Conservation (phyloP, 139 green algal genomes). For the Haematococcus lacustris region DNA sequence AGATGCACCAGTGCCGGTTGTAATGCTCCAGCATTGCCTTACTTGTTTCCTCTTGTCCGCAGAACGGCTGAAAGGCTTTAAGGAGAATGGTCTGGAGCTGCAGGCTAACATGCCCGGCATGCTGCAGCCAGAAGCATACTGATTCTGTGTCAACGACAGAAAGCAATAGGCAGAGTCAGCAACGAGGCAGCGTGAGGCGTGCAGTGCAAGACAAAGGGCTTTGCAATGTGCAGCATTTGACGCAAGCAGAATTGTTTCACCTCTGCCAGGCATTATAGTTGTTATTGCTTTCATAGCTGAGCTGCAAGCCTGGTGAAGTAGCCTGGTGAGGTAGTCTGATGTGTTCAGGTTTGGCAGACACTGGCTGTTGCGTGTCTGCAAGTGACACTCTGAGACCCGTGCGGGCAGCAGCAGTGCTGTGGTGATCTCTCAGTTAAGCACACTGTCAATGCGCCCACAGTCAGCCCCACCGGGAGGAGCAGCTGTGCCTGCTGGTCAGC, state of each 20-base stretch:
- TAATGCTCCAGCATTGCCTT: background rate
- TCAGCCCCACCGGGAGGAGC: too few relatives aligned
- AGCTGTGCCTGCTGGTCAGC: too few relatives aligned
- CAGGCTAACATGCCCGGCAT: slow-evolving; percentile 20
- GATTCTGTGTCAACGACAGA: background rate
- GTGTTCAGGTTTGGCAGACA: too few relatives aligned
- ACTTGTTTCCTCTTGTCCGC: background rate
- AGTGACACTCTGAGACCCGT: too few relatives aligned
- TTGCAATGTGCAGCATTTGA: background rate
- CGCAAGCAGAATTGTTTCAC: background rate
- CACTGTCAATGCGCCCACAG: too few relatives aligned
- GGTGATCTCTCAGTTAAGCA: background rate
- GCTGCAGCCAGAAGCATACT: slow-evolving; percentile 26
- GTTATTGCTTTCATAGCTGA: background rate
- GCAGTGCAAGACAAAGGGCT: background rate
- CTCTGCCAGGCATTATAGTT: too few relatives aligned
- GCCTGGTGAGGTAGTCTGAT: too few relatives aligned
- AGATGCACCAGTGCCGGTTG: background rate
- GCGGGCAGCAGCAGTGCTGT: background rate
- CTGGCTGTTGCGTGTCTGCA: too few relatives aligned
- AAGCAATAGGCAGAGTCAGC: too few relatives aligned
- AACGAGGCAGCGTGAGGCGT: too few relatives aligned
- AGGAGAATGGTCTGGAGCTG: slow-evolving; percentile 32
- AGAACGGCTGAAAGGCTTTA: slow-evolving; percentile 43
- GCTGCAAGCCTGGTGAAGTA: background rate